These are phyloP conservation scores for Mycena metata DNA, from an alignment of 768 basidiomycete genomes.

Conservation along the genomic window DNA sequence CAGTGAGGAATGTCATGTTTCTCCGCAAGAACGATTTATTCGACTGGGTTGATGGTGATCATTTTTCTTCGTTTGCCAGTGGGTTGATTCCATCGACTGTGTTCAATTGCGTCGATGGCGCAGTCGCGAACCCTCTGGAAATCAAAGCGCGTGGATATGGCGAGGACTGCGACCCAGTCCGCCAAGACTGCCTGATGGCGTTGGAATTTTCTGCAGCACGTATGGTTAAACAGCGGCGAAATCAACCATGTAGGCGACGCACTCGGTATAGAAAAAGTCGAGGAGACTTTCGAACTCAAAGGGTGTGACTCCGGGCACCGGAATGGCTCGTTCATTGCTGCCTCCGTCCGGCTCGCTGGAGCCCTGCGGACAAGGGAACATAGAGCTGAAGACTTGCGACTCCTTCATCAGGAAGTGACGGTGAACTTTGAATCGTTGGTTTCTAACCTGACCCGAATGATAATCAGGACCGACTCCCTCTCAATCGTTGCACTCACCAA, in stretches of 20 bases:
- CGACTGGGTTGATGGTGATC: slow-evolving; percentile 16
- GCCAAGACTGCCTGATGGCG: slow-evolving; percentile 23
- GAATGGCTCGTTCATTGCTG: slow-evolving; percentile 50
- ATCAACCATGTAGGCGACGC: slow-evolving; percentile 15
- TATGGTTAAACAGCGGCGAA: not conserved
- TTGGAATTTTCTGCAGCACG: slow-evolving; percentile 27
- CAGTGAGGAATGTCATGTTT: slow-evolving; percentile 36
- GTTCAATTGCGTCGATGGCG: slow-evolving; percentile 50
- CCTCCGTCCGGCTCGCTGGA: slow-evolving; percentile 46
- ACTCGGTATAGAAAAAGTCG: slow-evolving; percentile 57
- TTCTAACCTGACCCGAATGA: slow-evolving; percentile 51
- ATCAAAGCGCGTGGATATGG: slow-evolving; percentile 55
- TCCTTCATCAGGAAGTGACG: slow-evolving; percentile 54
- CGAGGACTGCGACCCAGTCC: slow-evolving; percentile 56
- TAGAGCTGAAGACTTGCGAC: slow-evolving; percentile 53
- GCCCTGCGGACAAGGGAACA: slow-evolving; percentile 50
- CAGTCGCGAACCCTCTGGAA: slow-evolving; percentile 52
- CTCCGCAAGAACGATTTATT: slow-evolving; percentile 32
- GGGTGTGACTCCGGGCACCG: slow-evolving; percentile 48
- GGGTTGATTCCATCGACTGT: not conserved
- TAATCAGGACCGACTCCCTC: not conserved
- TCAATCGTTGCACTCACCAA: slow-evolving; percentile 27
- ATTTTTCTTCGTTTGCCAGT: accelerated
- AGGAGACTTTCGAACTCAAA: slow-evolving; percentile 55
- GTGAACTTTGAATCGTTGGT: slow-evolving; percentile 56